A percentile compares a stretch with the other conserved stretches of the same genome.
These are phyloP conservation scores for barrel medic (Medicago truncatula) DNA, from an alignment of 306 rosid species.

Conservation along the genomic window DNA sequence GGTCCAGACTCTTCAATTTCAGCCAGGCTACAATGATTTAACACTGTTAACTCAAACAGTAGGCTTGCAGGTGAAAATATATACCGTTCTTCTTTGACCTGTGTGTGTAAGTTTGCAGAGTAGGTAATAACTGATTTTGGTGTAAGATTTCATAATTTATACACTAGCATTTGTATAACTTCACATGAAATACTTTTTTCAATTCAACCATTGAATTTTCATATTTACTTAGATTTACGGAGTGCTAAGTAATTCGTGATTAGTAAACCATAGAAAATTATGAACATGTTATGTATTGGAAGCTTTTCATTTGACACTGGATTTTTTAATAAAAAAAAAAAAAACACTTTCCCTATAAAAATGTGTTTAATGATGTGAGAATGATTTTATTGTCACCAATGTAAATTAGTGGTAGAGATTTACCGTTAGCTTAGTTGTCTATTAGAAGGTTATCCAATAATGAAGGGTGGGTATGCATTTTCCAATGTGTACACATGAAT, in stretches of 20 bases:
- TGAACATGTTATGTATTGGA: constrained; percentile 15
- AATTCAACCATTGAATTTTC: not conserved
- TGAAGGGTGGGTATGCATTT: constrained; percentile 7
- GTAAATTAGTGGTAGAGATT: constrained; percentile 11
- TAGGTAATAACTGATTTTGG: constrained; percentile 9
- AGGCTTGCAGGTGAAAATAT: constrained; percentile 83
- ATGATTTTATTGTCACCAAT: constrained; percentile 5
- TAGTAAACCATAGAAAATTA: not conserved
- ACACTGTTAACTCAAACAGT: constrained; percentile 76
- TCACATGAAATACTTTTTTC: not conserved
- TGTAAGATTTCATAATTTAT: constrained; percentile 36
- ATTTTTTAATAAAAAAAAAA: not conserved
- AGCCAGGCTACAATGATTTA: constrained; percentile 78
- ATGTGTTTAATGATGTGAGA: not conserved
- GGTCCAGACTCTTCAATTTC: constrained; percentile 76
- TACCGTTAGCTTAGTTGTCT: not conserved
- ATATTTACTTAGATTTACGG: constrained; percentile 1
- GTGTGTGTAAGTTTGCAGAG: not conserved
- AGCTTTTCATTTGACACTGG: not conserved
- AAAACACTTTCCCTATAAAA: not conserved
- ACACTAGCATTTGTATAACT: constrained; percentile 5
- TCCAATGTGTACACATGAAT: constrained; percentile 14
- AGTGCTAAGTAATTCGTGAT: constrained; percentile 2
- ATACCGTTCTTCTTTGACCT: constrained; percentile 28
- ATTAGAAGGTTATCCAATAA: not conserved